Base-by-base conservation (phyloP, 164 flowering plant species). In the Vitis labrusca region DNA sequence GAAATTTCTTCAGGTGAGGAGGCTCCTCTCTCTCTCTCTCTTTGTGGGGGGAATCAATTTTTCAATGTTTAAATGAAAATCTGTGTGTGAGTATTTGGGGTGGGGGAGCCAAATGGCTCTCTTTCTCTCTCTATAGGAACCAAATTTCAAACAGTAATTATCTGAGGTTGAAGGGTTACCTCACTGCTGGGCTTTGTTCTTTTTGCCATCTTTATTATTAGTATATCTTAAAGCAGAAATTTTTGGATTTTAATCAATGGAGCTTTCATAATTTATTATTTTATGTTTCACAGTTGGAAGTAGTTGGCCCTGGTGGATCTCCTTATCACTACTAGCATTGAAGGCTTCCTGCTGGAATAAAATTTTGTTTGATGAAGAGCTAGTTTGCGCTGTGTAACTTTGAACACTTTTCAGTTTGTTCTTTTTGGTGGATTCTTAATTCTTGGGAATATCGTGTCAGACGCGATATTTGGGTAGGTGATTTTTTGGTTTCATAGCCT, bases 401-500 rank as follows among this genome's bases (percentile, higher is more conserved):
- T n/a, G n/a, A 12, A 53, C 56, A 53, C 56, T n/a, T 53, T 13
- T 13, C 5, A n/a, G 14, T 53, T 7, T 53, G 27, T 23, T 23
- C 27, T 23, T 23, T 23, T 23, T 23, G 27, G 27, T 23, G 27
- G 27, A 23, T 23, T 23, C 27, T 23, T 1, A 23, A 23, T 23
- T 23, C 27, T 23, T 23, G 27, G 27, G 27, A 23, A 23, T 23
- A 23, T 23, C 27, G 27, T 23, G 27, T 53, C 15, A 5, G 14
- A n/a, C 7, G 5, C 16, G 56, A 53, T 53, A n/a, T 13, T 53
- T 53, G 56, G 56, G 16, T 53, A 37, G 44, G 7, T 11, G 56
- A 53, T 53, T 53, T 14, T 11, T 53, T 53, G 56, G 56, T n/a
- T 53, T 53, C 56, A 53, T 53, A n/a, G 56, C 56, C 56, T 53